Base-by-base conservation (phyloP, 495 filamentous ascomycete species). In the Daldinia loculata region DNA sequence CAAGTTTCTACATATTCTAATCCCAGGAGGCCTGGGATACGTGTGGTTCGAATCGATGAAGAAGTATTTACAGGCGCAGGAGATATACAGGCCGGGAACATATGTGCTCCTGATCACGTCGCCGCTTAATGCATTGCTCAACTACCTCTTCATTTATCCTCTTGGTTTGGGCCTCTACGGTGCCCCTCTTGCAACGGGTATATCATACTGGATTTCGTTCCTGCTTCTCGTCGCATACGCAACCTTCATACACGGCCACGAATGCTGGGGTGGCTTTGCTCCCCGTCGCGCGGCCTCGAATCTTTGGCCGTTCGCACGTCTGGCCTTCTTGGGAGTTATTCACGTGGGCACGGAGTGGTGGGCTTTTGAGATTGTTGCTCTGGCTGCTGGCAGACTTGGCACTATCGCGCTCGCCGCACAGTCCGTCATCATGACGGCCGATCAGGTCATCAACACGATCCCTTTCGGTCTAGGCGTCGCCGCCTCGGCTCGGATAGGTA, bases 291-390 rank as follows among this genome's bases (percentile, higher is more conserved):
- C 89, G 19, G 71, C 92, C 34, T 79, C 84, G 19, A 91, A 93
- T 73, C 81, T 91, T 19, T 79, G 88, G 32, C 90, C 89, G 0
- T 98, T 98, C 71, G 84, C 91, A 3, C 88, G 89, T 7, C 86
- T 98, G 6, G 92, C 94, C 6, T 72, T 89, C 36, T 79, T 97
- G 1, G 94, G 94, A 5, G 82, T 97, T 48, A 76, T 97, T n/a
- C 94, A 97, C 72, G 91, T 97, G 24, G 94, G 94, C 7, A 96
- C 92, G 0, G 93, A 97, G 80, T 97, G 94, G 94, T 97, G 94
- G 93, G 94, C 94, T 0, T 97, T 96, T 71, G 94, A 97, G 79
- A 97, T 98, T 62, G 93, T 97, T n/a, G 93, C 94, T 1, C 83
- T 98, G 0, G 93, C 90, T 2, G 94, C 94, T 4, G 94, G 94